Conservation (phyloP, 208 protist species). For the Trypanosoma lewisi region DNA sequence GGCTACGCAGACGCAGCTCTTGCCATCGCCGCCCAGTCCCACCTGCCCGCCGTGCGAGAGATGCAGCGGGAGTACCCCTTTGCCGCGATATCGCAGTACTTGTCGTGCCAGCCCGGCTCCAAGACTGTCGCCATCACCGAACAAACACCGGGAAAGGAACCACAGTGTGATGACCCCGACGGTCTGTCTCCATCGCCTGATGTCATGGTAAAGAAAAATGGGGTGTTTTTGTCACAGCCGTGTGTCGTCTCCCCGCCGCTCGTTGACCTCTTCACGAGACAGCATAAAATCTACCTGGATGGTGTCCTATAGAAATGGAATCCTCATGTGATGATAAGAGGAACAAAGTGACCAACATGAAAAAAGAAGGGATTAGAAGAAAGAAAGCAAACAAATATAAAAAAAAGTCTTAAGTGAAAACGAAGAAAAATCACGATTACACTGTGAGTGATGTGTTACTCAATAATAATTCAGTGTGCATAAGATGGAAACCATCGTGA, state of each 20-base stretch:
- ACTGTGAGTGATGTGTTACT: background rate
- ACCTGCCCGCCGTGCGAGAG: slow-evolving; percentile 32
- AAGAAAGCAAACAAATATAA: background rate
- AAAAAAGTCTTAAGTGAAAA: slow-evolving; percentile 15
- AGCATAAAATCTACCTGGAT: slow-evolving; percentile 18
- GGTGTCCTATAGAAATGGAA: slow-evolving; percentile 16
- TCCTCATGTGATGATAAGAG: background rate
- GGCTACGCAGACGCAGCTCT: slow-evolving; percentile 41
- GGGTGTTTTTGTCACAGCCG: slow-evolving; percentile 44
- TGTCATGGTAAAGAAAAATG: slow-evolving; percentile 38
- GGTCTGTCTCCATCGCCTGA: slow-evolving; percentile 32
- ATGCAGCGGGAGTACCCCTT: slow-evolving; percentile 23
- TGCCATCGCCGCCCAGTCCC: slow-evolving; percentile 45
- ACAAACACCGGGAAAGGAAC: slow-evolving; percentile 23
- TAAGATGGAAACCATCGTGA: too few relatives aligned
- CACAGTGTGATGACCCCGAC: slow-evolving; percentile 8
- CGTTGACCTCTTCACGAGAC: slow-evolving; percentile 13
- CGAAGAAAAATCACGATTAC: background rate
- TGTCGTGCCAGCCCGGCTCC: slow-evolving; percentile 11
- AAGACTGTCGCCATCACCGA: slow-evolving; percentile 14
- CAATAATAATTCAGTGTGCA: slow-evolving; percentile 12
- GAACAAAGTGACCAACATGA: background rate
- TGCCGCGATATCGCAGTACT: slow-evolving; percentile 50
- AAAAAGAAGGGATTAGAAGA: background rate
- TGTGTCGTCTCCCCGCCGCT: slow-evolving; percentile 16